A percentile compares a stretch with the other conserved stretches of the same genome.
These are phyloP conservation scores for Eutrema salsugineum DNA, from an alignment of 441 rosid genomes.

Conservation along the genomic window DNA sequence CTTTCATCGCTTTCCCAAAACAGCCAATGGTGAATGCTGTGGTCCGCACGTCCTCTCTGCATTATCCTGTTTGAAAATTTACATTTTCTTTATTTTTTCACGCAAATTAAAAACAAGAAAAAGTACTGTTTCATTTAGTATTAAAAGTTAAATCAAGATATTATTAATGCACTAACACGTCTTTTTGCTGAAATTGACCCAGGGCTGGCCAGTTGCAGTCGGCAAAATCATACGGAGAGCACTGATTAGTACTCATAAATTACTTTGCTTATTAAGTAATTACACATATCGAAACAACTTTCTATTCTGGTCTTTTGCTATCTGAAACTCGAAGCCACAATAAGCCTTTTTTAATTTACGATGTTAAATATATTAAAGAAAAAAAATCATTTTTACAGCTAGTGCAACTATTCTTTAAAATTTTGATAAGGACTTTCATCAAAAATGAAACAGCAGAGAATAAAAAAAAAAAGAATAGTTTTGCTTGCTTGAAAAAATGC, in stretches of 20 bases:
- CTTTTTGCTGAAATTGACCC: conserved; percentile 6
- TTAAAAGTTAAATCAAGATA: neutral
- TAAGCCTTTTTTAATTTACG: no score
- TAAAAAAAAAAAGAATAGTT: no score
- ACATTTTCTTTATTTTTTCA: neutral
- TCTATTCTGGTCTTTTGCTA: neutral
- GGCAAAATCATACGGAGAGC: conserved; percentile 5
- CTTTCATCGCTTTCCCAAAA: conserved; percentile 4
- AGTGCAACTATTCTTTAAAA: no score
- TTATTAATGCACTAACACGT: conserved; percentile 1
- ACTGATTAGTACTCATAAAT: neutral
- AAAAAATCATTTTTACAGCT: no score
- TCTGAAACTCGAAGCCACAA: neutral
- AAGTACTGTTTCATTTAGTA: neutral
- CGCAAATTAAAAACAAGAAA: neutral
- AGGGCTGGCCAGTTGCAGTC: conserved; percentile 15
- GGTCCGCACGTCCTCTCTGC: conserved; percentile 27
- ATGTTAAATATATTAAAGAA: no score
- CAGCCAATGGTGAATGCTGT: conserved; percentile 9
- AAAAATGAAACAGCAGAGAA: no score
- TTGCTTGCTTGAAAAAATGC: no score
- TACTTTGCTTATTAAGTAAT: neutral
- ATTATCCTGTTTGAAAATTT: conserved; percentile 18
- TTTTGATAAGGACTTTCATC: no score
- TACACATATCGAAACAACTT: neutral